Conservation (phyloP, 495 filamentous ascomycete genomes). For the Daldinia vernicosa region DNA sequence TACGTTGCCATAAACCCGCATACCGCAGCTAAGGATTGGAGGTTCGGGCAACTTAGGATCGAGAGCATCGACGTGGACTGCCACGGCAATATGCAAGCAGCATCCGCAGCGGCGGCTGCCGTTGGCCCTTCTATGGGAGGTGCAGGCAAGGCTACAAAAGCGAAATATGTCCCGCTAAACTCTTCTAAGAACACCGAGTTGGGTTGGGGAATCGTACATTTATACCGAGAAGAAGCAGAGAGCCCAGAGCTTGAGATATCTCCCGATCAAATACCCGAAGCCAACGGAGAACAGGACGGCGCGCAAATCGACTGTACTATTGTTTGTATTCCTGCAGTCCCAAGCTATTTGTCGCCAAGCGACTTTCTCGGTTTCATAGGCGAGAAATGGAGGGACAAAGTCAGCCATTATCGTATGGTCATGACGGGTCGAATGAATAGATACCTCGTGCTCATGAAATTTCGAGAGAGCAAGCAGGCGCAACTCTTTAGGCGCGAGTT, state of each 20-base stretch:
- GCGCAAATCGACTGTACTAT: slow-evolving; percentile 77
- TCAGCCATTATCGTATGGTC: slow-evolving; percentile 96
- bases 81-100: slow-evolving; percentile 33
- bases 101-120: slow-evolving; percentile 51
- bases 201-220: slow-evolving; percentile 91
- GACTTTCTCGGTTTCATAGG: slow-evolving; percentile 95
- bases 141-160: slow-evolving; percentile 67
- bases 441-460: slow-evolving; percentile 98
- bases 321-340: slow-evolving; percentile 92
- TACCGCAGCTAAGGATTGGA: slow-evolving; percentile 56
- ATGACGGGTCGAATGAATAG: slow-evolving; percentile 86
- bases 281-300: slow-evolving; percentile 49
- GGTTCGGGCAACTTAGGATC: slow-evolving; percentile 55
- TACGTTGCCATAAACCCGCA: slow-evolving; percentile 49
- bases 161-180: slow-evolving; percentile 77
- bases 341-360: slow-evolving; percentile 87
- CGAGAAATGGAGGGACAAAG: slow-evolving; percentile 83
- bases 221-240: slow-evolving; percentile 87
- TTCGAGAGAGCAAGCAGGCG: slow-evolving; percentile 76
- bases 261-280: slow-evolving; percentile 45
- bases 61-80: slow-evolving; percentile 53
- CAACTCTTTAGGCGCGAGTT: slow-evolving; percentile 83
- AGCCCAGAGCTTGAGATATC: slow-evolving; percentile 59
- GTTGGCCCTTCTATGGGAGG: slow-evolving; percentile 56
- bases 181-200: slow-evolving; percentile 76